Base-by-base conservation (phyloP, 1,284 basidiomycete genomes). In the Ustilago sp. region DNA sequence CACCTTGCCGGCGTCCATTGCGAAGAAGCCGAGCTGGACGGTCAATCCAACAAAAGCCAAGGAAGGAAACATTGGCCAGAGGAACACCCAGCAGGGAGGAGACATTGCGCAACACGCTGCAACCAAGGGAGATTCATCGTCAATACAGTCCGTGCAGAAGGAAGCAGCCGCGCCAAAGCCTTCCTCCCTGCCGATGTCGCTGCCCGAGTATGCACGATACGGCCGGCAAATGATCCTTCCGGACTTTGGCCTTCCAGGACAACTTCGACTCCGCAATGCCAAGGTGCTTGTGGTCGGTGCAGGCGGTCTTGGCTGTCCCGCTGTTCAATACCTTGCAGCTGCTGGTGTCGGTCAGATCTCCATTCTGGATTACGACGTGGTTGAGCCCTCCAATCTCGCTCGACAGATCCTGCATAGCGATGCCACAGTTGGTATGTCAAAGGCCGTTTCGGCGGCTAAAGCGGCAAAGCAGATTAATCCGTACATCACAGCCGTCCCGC, bases 181-280 rank as follows among this genome's bases (percentile, higher is more conserved):
- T 6, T 15, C 61, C 8, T 15, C 50, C 13, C 54, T 80, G 15
- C 80, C 85, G 9, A 80, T 89, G 48, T 79, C 80, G 8, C 82
- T 88, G 8, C 84, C 87, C 48, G 95, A 98, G 83, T 98, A 97
- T 86, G 88, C 89, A 77, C 90, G 96, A 54, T 99, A 98, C 90
- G 95, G 95, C 31, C 89, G 97, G 51, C 97, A 99, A 85, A 97
- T 99, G 94, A 95, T 99, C 77, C 88, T 98, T 62, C 91, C 94
- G 65, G 92, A 91, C 31, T 92, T 98, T 83, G 96, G 96, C 0
- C 88, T 98, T 1, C 88, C 90, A 2, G 79, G 70, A 2, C 97
- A 99, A 87, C 86, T 94, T 23, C 93, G 91, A 80, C 88, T 99
- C 9, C 90, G 91, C 67, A 80, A 88, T 7, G 90, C 94, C 0